phyloP scores from a whole-genome alignment of 306 rosid genomes.

The Glycine tomentella region DNA sequence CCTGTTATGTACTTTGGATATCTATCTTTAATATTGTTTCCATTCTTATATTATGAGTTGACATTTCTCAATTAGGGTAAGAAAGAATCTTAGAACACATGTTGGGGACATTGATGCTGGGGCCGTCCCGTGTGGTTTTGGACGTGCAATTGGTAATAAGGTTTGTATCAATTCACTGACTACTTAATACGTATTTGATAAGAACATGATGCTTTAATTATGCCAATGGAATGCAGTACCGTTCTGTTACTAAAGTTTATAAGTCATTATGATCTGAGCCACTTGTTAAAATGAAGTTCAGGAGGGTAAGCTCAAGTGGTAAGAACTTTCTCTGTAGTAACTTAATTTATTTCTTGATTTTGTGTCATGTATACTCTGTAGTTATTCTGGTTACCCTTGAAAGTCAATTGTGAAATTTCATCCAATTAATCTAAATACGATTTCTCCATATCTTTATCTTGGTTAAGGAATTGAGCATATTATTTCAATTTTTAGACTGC shows the following conservation, averaged over 20 bases:
- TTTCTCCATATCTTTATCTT: slow-evolving; percentile 25
- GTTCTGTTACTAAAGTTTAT: slow-evolving; percentile 20
- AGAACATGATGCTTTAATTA: slow-evolving; percentile 13
- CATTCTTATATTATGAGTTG: slow-evolving; percentile 47
- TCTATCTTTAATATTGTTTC: slow-evolving; percentile 36
- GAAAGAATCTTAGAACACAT: slow-evolving; percentile 87
- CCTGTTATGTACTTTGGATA: slow-evolving; percentile 21
- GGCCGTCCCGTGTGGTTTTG: slow-evolving; percentile 98
- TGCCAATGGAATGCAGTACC: slow-evolving; percentile 33
- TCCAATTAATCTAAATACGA: background rate
- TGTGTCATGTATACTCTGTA: background rate
- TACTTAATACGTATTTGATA: slow-evolving; percentile 30
- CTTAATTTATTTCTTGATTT: background rate
- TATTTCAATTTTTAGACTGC: slow-evolving; percentile 33
- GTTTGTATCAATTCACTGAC: slow-evolving; percentile 59
- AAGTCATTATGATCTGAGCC: slow-evolving; percentile 22
- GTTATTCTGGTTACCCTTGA: slow-evolving; percentile 26
- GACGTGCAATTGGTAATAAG: slow-evolving; percentile 99
- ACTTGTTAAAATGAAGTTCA: slow-evolving; percentile 31
- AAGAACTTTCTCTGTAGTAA: slow-evolving; percentile 9
- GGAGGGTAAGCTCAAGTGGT: slow-evolving; percentile 4
- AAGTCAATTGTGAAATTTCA: slow-evolving; percentile 23
- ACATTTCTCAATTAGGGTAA: slow-evolving; percentile 74
- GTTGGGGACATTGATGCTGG: slow-evolving; percentile 96
- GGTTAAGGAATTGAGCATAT: slow-evolving; percentile 28